phyloP scores from a whole-genome alignment of 768 basidiomycete genomes.

The Termitomyces sp. region DNA sequence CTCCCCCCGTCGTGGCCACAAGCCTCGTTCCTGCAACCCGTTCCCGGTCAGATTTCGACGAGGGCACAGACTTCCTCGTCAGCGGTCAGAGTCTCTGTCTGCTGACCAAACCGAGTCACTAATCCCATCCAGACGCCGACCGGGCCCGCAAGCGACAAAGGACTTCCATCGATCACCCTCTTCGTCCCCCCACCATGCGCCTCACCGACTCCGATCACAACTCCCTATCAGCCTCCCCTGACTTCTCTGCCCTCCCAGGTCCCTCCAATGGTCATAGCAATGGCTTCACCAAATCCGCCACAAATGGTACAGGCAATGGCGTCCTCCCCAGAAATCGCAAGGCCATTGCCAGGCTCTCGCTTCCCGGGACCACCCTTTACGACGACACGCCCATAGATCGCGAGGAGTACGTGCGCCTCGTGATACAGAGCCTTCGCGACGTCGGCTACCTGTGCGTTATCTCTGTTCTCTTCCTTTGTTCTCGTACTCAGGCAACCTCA shows the following conservation, averaged over 20 bases:
- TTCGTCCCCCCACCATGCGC: conserved; percentile 38
- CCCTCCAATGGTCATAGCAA: conserved; percentile 47
- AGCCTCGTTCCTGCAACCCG: conserved; percentile 65
- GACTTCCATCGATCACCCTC: conserved; percentile 35
- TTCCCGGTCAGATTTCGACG: conserved; percentile 57
- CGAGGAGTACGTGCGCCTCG: conserved; percentile 86
- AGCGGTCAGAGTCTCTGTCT: conserved; percentile 26
- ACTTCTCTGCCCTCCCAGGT: conserved; percentile 40
- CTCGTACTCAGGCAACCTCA: conserved; percentile 23
- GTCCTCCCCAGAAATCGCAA: conserved; percentile 39
- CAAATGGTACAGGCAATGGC: conserved; percentile 32
- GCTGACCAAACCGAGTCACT: conserved; percentile 11
- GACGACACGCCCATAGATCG: conserved; percentile 76
- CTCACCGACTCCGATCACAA: conserved; percentile 45
- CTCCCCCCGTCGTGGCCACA: conserved; percentile 30
- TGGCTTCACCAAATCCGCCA: conserved; percentile 30
- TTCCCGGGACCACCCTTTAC: conserved; percentile 72
- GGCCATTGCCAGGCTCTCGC: conserved; percentile 53
- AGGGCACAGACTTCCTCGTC: conserved; percentile 26
- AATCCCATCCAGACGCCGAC: conserved; percentile 15
- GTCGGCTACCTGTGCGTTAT: conserved; percentile 67
- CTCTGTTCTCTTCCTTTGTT: conserved; percentile 9
- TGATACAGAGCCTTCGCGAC: conserved; percentile 85
- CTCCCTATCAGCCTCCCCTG: conserved; percentile 40
- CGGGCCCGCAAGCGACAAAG: conserved; percentile 72